These are phyloP conservation scores for Carex cristatella DNA, from an alignment of 176 grass and related monocot genomes.

Conservation along the genomic window DNA sequence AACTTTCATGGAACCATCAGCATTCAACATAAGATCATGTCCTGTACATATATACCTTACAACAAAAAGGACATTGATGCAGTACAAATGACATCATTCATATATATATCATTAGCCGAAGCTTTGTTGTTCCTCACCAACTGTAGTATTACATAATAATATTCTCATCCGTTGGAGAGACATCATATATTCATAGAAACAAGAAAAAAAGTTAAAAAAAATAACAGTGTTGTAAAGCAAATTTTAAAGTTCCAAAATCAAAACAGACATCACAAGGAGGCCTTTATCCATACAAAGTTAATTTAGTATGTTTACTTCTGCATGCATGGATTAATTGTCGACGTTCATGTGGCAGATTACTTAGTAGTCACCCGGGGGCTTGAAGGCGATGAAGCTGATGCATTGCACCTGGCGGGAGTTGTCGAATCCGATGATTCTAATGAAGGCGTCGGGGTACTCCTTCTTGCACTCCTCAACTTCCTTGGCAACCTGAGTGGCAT, in stretches of 20 bases:
- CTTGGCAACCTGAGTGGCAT: conserved; percentile 42
- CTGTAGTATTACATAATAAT: conserved; percentile 1
- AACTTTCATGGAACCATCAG: not conserved
- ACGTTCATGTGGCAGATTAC: not conserved
- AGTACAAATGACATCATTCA: conserved; percentile 1
- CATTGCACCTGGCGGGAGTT: conserved; percentile 62
- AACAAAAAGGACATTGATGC: conserved; percentile 5
- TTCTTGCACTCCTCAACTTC: conserved; percentile 51
- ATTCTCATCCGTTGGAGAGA: conserved; percentile 28
- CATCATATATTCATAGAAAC: conserved; percentile 14
- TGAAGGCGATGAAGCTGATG: conserved; percentile 66
- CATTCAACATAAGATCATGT: not conserved
- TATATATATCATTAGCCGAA: conserved; percentile 22
- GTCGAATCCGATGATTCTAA: conserved; percentile 71
- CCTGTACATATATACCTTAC: not conserved
- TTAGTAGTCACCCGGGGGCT: conserved; percentile 22
- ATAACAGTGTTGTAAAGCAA: not conserved
- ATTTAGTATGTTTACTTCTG: not conserved
- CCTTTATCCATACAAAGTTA: not conserved
- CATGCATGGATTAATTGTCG: not conserved
- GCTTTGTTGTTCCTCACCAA: conserved; percentile 32
- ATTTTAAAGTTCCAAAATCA: conserved; percentile 24
- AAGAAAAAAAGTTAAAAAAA: conserved; percentile 1
- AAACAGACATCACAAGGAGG: conserved; percentile 3
- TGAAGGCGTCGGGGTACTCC: conserved; percentile 33